These are phyloP conservation scores for Cinnamomum micranthum DNA, from an alignment of 164 flowering plant genomes.

Conservation along the genomic window DNA sequence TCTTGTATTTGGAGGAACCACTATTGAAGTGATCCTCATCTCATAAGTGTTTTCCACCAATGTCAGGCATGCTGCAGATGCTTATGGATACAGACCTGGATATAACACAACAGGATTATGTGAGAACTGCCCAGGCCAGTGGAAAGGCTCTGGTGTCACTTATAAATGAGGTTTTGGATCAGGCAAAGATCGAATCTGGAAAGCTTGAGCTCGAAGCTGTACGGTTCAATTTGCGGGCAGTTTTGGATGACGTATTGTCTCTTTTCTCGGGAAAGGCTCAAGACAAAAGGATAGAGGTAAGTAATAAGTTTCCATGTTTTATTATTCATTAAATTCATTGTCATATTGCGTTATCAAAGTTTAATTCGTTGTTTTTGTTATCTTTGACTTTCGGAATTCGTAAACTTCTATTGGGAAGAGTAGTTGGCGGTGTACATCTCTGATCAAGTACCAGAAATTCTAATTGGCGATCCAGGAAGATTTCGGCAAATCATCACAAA, in stretches of 20 bases:
- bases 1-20: neutral
- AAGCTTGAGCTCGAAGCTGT: conserved; percentile 94
- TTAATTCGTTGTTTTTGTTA: conserved; percentile 4
- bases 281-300: conserved; percentile 89
- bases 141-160: conserved; percentile 90
- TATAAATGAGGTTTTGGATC: conserved; percentile 90
- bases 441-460: conserved; percentile 67
- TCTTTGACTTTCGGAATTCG: conserved; percentile 10
- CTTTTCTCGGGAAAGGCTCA: conserved; percentile 92
- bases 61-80: conserved; percentile 90
- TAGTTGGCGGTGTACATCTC: conserved; percentile 89
- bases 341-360: neutral
- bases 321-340: neutral
- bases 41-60: neutral
- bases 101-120: conserved; percentile 87
- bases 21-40: neutral
- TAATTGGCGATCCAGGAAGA: conserved; percentile 93
- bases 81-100: conserved; percentile 91
- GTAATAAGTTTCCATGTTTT: neutral
- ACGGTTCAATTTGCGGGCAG: conserved; percentile 65
- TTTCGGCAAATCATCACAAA: conserved; percentile 92
- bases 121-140: conserved; percentile 85
- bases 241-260: conserved; percentile 84
- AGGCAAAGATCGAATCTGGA: conserved; percentile 94
- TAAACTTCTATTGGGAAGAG: conserved; percentile 20